Base-by-base conservation (phyloP, 2,329 filamentous ascomycete genomes). In the Trichoderma arundinaceum region DNA sequence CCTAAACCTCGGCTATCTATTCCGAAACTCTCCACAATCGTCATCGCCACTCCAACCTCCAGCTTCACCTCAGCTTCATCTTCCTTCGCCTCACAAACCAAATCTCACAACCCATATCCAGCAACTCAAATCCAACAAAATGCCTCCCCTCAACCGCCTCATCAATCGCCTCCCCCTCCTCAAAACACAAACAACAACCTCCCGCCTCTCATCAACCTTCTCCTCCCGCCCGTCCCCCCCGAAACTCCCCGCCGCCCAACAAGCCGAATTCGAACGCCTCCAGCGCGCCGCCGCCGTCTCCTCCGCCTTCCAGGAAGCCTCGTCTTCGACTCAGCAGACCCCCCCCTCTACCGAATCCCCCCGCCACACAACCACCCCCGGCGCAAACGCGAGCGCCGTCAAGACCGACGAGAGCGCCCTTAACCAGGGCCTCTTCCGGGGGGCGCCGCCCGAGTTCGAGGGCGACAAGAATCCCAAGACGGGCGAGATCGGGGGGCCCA, bases 401-500 rank as follows among this genome's bases (percentile, higher is more conserved):
- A 33, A 22, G n/a, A 22, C 19, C n/a, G 60, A 68, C 2, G 59
- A 67, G 6, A 35, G 33, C 66, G 82, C 83, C 19, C 80, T 81
- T n/a, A 84, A 84, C 46, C 81, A 86, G 57, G 88, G 87, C 67
- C 80, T 94, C 65, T 83, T 90, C 69, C 82, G 88, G 69, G 94
- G 94, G 41, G 90, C 93, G 49, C 86, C 89, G 73, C 94, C 95
- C 1, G 94, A 98, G 80, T 99, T 99, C 73, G 89, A 94, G 71
- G 95, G 95, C 66, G 94, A 98, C 62, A 84, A 83, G 64, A 98
- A 99, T 77, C 95, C 95, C 2, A 90, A 90, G 82, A 99, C 95
- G 1, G 95, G 95, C 28, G 95, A 99, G 83, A 88, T 97, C 10
- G 95, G 95, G 6, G 95, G 95, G 1, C 95, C 95, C 6, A 99